Conservation (phyloP, 2,329 filamentous ascomycete species). For the Didymella glomerata region DNA sequence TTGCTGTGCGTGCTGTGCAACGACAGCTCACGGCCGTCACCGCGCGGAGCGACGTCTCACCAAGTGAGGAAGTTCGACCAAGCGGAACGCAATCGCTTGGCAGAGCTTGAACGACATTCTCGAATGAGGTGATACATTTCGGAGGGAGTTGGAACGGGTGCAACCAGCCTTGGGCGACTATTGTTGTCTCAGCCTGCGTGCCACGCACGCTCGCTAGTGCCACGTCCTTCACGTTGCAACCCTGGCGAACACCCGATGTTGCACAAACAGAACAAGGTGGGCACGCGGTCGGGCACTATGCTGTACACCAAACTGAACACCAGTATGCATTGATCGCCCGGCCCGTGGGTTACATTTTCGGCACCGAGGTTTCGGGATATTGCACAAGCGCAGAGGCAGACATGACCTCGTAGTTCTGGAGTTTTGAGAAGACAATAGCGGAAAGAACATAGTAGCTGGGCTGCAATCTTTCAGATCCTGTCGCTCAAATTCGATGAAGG, state of each 20-base stretch:
- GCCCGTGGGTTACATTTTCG: slow-evolving; percentile 10
- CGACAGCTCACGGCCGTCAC: slow-evolving; percentile 4
- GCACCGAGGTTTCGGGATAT: not conserved
- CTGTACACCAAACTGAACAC: not conserved
- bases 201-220: slow-evolving; percentile 6
- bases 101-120: not conserved
- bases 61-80: not conserved
- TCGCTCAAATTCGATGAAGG: too few relatives aligned
- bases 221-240: slow-evolving; percentile 19
- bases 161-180: slow-evolving; percentile 4
- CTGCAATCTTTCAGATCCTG: too few relatives aligned
- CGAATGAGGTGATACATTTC: not conserved
- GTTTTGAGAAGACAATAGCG: too few relatives aligned
- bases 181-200: slow-evolving; percentile 17
- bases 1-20: slow-evolving; percentile 14
- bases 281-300: not conserved
- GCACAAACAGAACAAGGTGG: not conserved
- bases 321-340: slow-evolving; percentile 2
- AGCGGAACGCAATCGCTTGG: not conserved
- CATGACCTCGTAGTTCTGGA: not conserved
- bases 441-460: not conserved
- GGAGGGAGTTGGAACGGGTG: not conserved
- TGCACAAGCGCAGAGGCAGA: not conserved
- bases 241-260: slow-evolving; percentile 7
- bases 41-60: too few relatives aligned